Percentiles rank a stretch among this genome's conserved stretches.
These are phyloP conservation scores for Delonix regia DNA, from an alignment of 306 rosid genomes.

Conservation along the genomic window DNA sequence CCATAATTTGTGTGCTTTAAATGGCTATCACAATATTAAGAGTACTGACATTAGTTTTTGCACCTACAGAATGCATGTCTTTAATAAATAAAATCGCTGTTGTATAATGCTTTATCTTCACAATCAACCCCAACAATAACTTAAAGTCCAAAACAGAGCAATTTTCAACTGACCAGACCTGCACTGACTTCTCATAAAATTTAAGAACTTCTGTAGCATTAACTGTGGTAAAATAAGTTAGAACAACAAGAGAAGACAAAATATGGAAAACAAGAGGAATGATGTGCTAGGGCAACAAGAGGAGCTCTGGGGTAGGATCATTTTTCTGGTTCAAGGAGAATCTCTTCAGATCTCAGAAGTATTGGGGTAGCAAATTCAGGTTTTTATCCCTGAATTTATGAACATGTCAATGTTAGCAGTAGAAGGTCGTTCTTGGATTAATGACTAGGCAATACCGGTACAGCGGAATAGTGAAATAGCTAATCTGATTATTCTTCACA, in stretches of 20 bases:
- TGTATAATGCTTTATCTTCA: background rate
- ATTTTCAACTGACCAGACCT: background rate
- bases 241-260: background rate
- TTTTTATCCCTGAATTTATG: constrained; percentile 71
- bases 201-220: background rate
- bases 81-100: background rate
- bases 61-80: background rate
- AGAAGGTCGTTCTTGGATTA: constrained; percentile 86
- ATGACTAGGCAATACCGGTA: constrained; percentile 85
- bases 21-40: constrained; percentile 7
- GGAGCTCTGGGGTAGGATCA: constrained; percentile 70
- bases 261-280: background rate
- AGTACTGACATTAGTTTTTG: background rate
- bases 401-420: constrained; percentile 88
- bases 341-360: constrained; percentile 94
- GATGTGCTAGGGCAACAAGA: background rate
- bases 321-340: constrained; percentile 79
- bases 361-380: constrained; percentile 86
- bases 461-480: no score
- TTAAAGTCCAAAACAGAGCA: background rate
- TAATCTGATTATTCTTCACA: no score
- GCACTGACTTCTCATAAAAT: background rate
- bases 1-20: background rate
- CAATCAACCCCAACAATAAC: background rate
- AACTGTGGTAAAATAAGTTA: background rate